Conservation (phyloP, 2,329 filamentous ascomycete genomes). For the Phyllosticta paracitricarpa region DNA sequence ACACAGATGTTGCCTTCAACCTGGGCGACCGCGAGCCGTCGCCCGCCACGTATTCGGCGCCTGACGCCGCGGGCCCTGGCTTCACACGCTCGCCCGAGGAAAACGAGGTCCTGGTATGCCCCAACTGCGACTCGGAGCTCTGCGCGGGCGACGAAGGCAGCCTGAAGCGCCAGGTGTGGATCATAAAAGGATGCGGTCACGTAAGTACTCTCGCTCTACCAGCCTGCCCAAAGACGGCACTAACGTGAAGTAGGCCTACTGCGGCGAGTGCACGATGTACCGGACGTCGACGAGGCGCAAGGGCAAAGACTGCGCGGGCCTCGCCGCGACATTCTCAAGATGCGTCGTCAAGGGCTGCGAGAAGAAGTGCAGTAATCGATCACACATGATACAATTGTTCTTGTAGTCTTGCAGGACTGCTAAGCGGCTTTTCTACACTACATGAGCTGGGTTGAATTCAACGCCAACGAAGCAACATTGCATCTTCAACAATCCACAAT, state of each 20-base stretch:
- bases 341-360: constrained; percentile 38
- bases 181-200: constrained; percentile 83
- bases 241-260: constrained; percentile 37
- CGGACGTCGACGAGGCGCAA: constrained; percentile 26
- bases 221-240: background rate
- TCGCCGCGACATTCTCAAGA: constrained; percentile 30
- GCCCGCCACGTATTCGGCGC: constrained; percentile 48
- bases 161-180: constrained; percentile 79
- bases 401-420: constrained; percentile 15
- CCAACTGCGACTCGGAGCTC: constrained; percentile 77
- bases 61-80: constrained; percentile 57
- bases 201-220: constrained; percentile 44
- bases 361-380: constrained; percentile 23
- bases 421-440: too few species aligned
- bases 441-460: too few species aligned
- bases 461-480: too few species aligned
- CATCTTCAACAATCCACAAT: too few species aligned
- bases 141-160: constrained; percentile 55
- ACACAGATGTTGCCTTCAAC: constrained; percentile 35
- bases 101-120: constrained; percentile 67
- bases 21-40: constrained; percentile 25
- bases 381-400: constrained; percentile 33
- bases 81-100: constrained; percentile 71
- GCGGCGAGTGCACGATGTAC: constrained; percentile 40
- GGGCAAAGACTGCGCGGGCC: constrained; percentile 25